These are phyloP conservation scores for Corymbia maculata DNA, from an alignment of 345 rosid genomes.

Conservation along the genomic window DNA sequence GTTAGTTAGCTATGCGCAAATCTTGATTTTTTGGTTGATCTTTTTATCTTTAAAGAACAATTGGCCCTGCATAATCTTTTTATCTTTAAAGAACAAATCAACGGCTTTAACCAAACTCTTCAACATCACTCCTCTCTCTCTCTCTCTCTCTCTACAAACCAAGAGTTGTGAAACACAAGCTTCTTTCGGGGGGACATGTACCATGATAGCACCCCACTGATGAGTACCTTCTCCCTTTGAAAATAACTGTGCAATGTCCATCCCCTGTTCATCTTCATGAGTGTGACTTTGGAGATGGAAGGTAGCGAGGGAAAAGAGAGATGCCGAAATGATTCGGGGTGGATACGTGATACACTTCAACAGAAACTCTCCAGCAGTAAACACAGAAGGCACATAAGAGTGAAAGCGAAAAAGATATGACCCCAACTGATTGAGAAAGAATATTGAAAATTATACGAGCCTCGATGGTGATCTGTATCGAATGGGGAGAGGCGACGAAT, in stretches of 20 bases:
- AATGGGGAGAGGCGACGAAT: not conserved
- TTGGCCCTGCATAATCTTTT: not conserved
- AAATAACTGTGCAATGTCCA: not conserved
- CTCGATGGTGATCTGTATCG: not conserved
- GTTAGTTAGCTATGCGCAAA: not conserved
- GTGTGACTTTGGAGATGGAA: not conserved
- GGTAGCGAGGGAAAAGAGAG: not conserved
- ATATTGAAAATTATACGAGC: not conserved
- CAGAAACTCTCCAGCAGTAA: constrained; percentile 3
- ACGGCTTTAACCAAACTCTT: constrained; percentile 14
- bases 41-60: not conserved
- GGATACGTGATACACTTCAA: constrained; percentile 1
- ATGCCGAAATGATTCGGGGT: constrained; percentile 8
- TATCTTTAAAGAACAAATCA: not conserved
- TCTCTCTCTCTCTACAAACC: not conserved
- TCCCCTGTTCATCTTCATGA: not conserved
- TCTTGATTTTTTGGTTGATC: not conserved
- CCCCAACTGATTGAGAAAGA: constrained; percentile 22
- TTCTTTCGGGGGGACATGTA: constrained; percentile 23
- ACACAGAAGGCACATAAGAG: not conserved
- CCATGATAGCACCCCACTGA: constrained; percentile 29
- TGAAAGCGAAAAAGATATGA: not conserved
- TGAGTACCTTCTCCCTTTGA: not conserved
- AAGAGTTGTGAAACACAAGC: constrained; percentile 39
- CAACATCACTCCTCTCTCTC: constrained; percentile 18